These are phyloP conservation scores for Sporothrix sp. DNA, from an alignment of 2,329 filamentous ascomycete species.

Conservation along the genomic window DNA sequence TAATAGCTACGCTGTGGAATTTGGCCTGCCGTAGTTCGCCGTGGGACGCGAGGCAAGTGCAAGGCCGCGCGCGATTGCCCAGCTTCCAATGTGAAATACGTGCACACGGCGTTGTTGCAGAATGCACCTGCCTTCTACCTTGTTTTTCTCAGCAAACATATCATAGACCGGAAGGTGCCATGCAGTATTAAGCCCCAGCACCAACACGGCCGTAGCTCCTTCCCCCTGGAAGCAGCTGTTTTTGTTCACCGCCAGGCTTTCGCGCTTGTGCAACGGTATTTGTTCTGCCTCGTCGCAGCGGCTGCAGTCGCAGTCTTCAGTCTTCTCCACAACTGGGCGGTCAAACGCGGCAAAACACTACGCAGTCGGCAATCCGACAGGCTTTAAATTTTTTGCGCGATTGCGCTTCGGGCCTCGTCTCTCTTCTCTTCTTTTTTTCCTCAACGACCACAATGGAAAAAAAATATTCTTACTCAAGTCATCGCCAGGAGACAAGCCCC, in stretches of 20 bases:
- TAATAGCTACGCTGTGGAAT: too few species aligned
- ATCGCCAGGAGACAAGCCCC: constrained; percentile 30
- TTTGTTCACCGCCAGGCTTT: too few species aligned
- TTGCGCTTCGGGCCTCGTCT: neutral
- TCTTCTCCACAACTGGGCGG: neutral
- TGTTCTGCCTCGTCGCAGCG: neutral
- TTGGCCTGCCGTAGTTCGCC: too few species aligned
- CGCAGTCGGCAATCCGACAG: too few species aligned
- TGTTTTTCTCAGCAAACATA: too few species aligned
- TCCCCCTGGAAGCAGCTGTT: neutral
- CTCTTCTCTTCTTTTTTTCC: constrained; percentile 17
- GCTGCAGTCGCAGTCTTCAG: neutral
- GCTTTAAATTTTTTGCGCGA: constrained; percentile 4
- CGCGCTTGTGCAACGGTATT: neutral
- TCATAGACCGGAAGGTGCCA: too few species aligned
- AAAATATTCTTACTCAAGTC: constrained; percentile 21
- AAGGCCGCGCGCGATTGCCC: too few species aligned
- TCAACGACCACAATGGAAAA: constrained; percentile 24
- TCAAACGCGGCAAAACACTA: too few species aligned
- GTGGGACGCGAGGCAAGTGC: too few species aligned
- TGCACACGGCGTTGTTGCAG: too few species aligned
- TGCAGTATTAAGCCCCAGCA: too few species aligned
- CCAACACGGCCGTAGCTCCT: neutral
- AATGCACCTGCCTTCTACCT: neutral
- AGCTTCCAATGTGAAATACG: too few species aligned